Percentiles rank a stretch among this genome's conserved stretches.
These are phyloP conservation scores for Ilyonectria mors-panacis DNA, from an alignment of 2,329 filamentous ascomycete species.

Conservation along the genomic window DNA sequence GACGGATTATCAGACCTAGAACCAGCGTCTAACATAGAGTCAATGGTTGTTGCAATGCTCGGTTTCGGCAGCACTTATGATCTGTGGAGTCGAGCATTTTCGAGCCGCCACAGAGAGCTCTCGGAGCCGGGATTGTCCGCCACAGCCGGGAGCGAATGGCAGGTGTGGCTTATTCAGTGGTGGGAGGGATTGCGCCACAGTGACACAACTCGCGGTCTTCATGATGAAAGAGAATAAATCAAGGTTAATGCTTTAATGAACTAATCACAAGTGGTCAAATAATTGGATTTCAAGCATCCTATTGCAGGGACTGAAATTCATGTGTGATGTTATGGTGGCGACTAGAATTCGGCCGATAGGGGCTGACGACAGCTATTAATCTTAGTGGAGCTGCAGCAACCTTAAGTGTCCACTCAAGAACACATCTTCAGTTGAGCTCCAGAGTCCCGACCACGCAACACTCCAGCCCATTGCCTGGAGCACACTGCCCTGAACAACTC, in stretches of 20 bases:
- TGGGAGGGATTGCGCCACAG: slow-evolving; percentile 6
- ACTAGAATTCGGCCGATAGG: not conserved
- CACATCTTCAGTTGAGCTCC: slow-evolving; percentile 33
- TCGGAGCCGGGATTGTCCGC: slow-evolving; percentile 45
- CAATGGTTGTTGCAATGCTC: slow-evolving; percentile 27
- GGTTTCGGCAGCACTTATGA: slow-evolving; percentile 26
- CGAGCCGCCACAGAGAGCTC: slow-evolving; percentile 35
- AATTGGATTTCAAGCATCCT: not conserved
- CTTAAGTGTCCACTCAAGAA: slow-evolving; percentile 36
- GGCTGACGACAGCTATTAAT: slow-evolving; percentile 28
- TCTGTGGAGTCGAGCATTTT: slow-evolving; percentile 40
- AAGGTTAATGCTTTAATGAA: too few relatives aligned
- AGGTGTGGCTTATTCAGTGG: slow-evolving; percentile 5
- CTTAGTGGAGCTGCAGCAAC: slow-evolving; percentile 26
- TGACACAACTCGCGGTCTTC: not conserved
- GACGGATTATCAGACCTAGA: slow-evolving; percentile 38
- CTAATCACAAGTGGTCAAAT: too few relatives aligned
- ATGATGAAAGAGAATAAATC: not conserved
- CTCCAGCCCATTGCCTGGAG: slow-evolving; percentile 19
- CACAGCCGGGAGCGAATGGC: slow-evolving; percentile 22
- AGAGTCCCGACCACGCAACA: slow-evolving; percentile 25
- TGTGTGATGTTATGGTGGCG: not conserved
- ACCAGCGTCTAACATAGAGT: slow-evolving; percentile 41
- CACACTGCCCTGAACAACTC: slow-evolving; percentile 12
- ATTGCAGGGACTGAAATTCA: not conserved